Base-by-base conservation (phyloP, 2,329 filamentous ascomycete genomes). In the Emergomyces orientalis region DNA sequence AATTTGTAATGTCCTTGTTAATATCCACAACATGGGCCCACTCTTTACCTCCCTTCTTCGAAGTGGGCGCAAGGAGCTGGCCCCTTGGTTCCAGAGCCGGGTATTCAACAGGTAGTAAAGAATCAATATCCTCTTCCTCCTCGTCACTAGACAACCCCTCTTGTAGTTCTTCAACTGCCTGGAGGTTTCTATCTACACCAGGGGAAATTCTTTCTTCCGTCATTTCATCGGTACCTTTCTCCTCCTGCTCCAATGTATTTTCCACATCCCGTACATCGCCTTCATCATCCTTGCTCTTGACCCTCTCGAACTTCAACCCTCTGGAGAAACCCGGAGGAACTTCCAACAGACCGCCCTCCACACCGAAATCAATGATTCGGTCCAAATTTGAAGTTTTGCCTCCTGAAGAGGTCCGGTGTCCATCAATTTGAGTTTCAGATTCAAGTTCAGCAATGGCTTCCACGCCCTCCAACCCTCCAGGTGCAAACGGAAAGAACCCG, bases 1-100 rank as follows among this genome's bases (percentile, higher is more conserved):
- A 97, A 72, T 97, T 97, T n/a, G 89, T 82, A 70, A 97, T 95
- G 60, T 93, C 90, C 64, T 91, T 86, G 70, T 93, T 92, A 69
- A 97, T 88, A 73, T 99, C 93, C 1, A 99, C 93, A 86, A 99
- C 96, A 76, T 99, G 94, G 60, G 94, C 94, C 93, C 94, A 99
- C 77, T 97, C 91, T 69, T 85, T 88, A 7, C 89, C 89, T 47
- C 86, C 86, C 70, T 88, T 89, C 71, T 87, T 89, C 65, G 86
- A 81, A 64, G 86, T 85, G 9, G 89, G 87, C 60, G 88, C 80
- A 25, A 88, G 83, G 37, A 97, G 84, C 27, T 86, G 83, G n/a
- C 87, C 87, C 71, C 88, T 89, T 11, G 94, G 91, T 68, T 95
- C 90, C 7, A 99, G 75, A 14, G 95, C 89, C 0, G 94, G 92